phyloP scores from a whole-genome alignment of 148 eudicot genomes.

The Chenopodium suecicum region DNA sequence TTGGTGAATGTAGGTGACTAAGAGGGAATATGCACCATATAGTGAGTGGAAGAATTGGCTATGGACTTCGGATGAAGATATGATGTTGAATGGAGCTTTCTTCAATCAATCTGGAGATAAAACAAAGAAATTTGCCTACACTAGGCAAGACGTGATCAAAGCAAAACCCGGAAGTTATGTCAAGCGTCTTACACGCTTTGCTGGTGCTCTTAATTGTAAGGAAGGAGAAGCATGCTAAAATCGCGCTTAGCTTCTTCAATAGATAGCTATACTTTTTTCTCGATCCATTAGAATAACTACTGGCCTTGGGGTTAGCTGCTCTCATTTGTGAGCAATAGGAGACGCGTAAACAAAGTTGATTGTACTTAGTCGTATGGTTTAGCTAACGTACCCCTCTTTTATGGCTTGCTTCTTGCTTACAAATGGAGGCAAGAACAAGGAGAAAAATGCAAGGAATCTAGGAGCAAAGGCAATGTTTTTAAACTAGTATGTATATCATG shows the following conservation, averaged over 20 bases:
- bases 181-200: slow-evolving; percentile 34
- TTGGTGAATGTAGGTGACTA: slow-evolving; percentile 38
- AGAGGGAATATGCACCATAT: slow-evolving; percentile 45
- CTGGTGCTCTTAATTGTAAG: slow-evolving; percentile 43
- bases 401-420: not conserved
- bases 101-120: slow-evolving; percentile 41
- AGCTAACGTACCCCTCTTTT: not conserved
- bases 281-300: not conserved
- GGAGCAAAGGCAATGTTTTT: not conserved
- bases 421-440: not conserved
- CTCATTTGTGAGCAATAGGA: not conserved
- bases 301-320: not conserved
- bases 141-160: slow-evolving; percentile 26
- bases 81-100: slow-evolving; percentile 45
- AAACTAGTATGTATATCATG: not conserved
- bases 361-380: not conserved
- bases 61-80: slow-evolving; percentile 51
- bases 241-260: not conserved
- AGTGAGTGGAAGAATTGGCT: slow-evolving; percentile 52
- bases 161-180: slow-evolving; percentile 45
- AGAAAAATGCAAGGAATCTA: not conserved
- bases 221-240: slow-evolving; percentile 28
- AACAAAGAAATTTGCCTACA: not conserved
- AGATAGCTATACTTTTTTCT: too few species aligned
- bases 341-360: not conserved